These are phyloP conservation scores for Ustilago shanxiensis DNA, from an alignment of 1,284 basidiomycete genomes.

Conservation along the genomic window DNA sequence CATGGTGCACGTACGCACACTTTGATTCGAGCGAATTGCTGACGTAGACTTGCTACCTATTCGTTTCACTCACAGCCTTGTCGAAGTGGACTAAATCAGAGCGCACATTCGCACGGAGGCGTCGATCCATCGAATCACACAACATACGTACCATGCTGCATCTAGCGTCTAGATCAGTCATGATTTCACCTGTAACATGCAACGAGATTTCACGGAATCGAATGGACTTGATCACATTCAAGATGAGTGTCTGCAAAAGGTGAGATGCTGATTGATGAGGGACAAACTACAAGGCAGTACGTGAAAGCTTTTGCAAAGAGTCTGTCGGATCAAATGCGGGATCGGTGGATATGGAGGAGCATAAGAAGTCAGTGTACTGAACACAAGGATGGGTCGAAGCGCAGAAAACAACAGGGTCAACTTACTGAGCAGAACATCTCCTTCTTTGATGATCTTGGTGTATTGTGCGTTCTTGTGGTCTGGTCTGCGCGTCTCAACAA, in stretches of 20 bases:
- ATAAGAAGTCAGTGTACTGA: background rate
- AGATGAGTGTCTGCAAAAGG: background rate
- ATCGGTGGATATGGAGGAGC: background rate
- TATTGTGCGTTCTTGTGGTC: constrained; percentile 87
- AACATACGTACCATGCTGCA: too few relatives aligned
- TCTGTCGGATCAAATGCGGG: constrained; percentile 55
- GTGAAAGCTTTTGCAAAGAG: constrained; percentile 68
- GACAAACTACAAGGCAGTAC: constrained; percentile 63
- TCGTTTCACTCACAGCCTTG: constrained; percentile 28
- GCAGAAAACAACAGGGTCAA: background rate
- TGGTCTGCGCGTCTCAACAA: constrained; percentile 93
- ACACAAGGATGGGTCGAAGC: background rate
- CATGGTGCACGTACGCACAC: background rate
- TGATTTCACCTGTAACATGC: too few relatives aligned
- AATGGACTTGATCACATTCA: background rate
- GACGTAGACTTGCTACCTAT: background rate
- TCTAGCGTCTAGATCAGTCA: too few relatives aligned
- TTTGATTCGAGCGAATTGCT: background rate
- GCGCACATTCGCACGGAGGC: too few relatives aligned
- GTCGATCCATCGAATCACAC: too few relatives aligned
- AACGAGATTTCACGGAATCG: background rate
- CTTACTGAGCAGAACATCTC: constrained; percentile 83
- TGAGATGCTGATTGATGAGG: background rate
- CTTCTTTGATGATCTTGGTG: constrained; percentile 87
- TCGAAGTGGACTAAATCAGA: constrained; percentile 48